These are phyloP conservation scores for Adenanthera pavonina DNA, from an alignment of 306 rosid genomes.

Conservation along the genomic window DNA sequence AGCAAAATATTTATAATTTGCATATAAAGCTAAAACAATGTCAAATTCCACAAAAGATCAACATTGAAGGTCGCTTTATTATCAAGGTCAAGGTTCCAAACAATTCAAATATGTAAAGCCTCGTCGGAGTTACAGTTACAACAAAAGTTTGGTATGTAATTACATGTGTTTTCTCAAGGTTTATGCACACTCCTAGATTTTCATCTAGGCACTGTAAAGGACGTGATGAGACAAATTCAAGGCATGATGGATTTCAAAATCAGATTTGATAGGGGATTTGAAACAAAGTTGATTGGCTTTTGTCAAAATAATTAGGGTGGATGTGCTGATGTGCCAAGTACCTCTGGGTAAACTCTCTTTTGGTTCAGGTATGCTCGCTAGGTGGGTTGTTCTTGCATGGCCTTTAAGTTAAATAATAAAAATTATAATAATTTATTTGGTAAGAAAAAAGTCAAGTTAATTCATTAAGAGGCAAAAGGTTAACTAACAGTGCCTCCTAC, in stretches of 20 bases:
- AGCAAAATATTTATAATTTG: constrained; percentile 17
- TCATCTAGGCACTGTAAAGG: background rate
- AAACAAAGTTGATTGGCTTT: background rate
- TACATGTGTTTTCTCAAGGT: background rate
- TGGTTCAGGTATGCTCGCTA: background rate
- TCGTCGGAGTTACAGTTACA: background rate
- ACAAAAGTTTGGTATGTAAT: background rate
- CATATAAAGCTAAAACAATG: constrained; percentile 7
- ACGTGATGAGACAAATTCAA: background rate
- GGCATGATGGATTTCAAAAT: background rate
- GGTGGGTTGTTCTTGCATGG: background rate
- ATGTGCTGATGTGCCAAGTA: background rate
- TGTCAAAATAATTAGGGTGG: background rate
- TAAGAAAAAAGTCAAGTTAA: background rate
- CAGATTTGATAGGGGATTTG: background rate
- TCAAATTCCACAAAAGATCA: constrained; percentile 21
- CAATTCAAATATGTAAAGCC: constrained; percentile 11
- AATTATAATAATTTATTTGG: background rate
- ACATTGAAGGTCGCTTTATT: constrained; percentile 17
- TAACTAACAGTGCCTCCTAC: background rate
- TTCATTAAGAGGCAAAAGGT: background rate
- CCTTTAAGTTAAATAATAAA: background rate
- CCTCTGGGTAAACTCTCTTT: background rate
- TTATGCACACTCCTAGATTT: background rate
- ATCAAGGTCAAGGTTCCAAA: constrained; percentile 26